Evolutionary conservation across 805 yeast species (phyloP), one percentile per base, ranked within the genome.

Genomic region (Metschnikowia similis): DNA sequence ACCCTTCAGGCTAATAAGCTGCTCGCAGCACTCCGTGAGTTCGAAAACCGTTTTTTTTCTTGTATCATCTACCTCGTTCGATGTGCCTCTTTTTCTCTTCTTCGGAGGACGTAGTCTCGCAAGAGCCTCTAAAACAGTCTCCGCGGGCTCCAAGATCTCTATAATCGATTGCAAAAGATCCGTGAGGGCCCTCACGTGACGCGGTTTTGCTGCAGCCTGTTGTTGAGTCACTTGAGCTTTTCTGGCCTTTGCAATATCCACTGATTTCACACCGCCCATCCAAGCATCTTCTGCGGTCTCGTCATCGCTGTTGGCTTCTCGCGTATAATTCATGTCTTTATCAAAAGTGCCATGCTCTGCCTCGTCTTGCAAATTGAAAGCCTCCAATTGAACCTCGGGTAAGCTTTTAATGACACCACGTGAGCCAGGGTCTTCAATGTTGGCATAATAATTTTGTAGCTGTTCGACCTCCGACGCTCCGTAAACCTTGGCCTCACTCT

Each of bases 361-460:
- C 56, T 87, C 92, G 16, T 78, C 70, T 26, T 74, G 64, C 40
- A 87, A 63, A 60, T 80, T 76, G 65, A 87, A 87, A 0, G 87
- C 79, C 51, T 86, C 91, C 2, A 87, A 17, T 34, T 47, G 47
- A 14, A 51, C 50, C 26, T 45, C 48, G 6, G 37, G 41, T 10
- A 36, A 21, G 29, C 28, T 3, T 32, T 14, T 14, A 8, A 26
- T 7, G 29, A 6, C 6, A 41, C 45, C 6, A 48, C 49, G 2
- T 8, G 32, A 2, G 9, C 51, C 47, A 8, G 14, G 8, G 8
- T 58, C 52, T 43, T 70, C 76, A 10, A 57, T 59, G 43, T 66
- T 60, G 29, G 56, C 65, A 50, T 65, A 70, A 51, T 70, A 69
- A 3, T 27, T 35, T n/a, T 43, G 46, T 10, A 43, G 39, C 40